Conservation (phyloP, 2,329 filamentous ascomycete genomes). For the Teratosphaeria pseudoeucalypti region DNA sequence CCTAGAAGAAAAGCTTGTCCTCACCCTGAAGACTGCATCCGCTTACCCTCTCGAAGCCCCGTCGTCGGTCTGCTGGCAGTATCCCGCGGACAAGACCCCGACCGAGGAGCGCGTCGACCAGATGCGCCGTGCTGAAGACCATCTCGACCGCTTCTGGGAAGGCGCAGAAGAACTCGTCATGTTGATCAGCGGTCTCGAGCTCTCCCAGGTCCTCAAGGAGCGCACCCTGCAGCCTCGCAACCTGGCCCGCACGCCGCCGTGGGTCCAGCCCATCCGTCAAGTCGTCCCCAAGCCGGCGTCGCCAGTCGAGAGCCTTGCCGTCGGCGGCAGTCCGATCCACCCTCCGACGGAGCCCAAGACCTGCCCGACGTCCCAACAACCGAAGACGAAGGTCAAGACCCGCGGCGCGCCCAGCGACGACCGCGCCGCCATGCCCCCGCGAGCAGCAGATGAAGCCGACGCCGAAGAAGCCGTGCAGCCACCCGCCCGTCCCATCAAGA, state of each 20-base stretch:
- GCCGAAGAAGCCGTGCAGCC: neutral
- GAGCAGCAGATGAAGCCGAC: neutral
- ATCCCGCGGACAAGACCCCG: constrained; percentile 38
- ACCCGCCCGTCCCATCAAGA: constrained; percentile 8
- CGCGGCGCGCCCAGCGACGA: constrained; percentile 6
- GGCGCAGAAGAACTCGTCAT: constrained; percentile 4
- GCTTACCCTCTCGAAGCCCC: neutral
- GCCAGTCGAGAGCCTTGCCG: neutral
- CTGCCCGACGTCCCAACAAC: constrained; percentile 5
- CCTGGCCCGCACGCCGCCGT: neutral
- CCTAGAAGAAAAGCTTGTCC: neutral
- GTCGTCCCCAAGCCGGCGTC: neutral
- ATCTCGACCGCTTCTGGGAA: constrained; percentile 41
- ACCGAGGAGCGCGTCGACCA: constrained; percentile 36
- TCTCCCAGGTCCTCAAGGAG: neutral
- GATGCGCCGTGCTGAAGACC: constrained; percentile 38
- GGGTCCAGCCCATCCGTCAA: neutral
- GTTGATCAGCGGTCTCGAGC: neutral
- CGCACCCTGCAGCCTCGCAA: neutral
- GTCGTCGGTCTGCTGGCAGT: constrained; percentile 16
- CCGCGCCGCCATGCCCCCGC: neutral
- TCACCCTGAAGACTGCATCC: neutral
- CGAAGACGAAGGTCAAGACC: constrained; percentile 17
- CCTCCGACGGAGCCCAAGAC: neutral
- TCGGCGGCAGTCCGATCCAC: neutral